A percentile compares a stretch with the other conserved stretches of the same genome.
Evolutionary conservation across 495 filamentous ascomycete species (phyloP).

Genomic region (Lichina pygmaea): DNA sequence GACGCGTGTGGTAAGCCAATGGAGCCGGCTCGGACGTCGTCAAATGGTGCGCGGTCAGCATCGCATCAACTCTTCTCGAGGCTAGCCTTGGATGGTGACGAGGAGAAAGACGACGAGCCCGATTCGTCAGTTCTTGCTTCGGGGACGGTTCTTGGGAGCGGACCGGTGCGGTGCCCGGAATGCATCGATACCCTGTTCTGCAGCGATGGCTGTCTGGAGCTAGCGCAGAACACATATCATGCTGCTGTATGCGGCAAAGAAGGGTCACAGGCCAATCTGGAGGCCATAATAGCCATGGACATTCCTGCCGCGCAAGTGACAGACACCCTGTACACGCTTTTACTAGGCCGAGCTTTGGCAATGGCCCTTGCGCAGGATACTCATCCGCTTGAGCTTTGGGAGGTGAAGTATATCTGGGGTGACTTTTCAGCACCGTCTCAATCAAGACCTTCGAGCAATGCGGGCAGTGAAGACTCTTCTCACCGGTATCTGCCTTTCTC

Average conservation of each 20-base stretch:
- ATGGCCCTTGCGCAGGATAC: conserved; percentile 59
- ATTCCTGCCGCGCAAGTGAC: conserved; percentile 42
- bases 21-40: too few species aligned
- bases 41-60: too few species aligned
- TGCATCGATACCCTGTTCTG: conserved; percentile 79
- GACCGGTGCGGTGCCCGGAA: conserved; percentile 25
- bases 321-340: conserved; percentile 52
- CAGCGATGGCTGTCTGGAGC: conserved; percentile 38
- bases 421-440: conserved; percentile 23
- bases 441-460: background rate
- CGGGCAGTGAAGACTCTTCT: background rate
- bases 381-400: conserved; percentile 59
- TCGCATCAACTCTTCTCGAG: too few species aligned
- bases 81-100: too few species aligned
- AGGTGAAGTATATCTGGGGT: conserved; percentile 91
- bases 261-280: conserved; percentile 14
- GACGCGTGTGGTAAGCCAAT: conserved; percentile 51
- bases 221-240: conserved; percentile 56
- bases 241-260: conserved; percentile 65
- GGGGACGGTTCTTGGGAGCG: conserved; percentile 8
- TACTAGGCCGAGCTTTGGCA: conserved; percentile 54
- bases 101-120: too few species aligned
- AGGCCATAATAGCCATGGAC: conserved; percentile 48
- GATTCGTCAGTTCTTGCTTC: conserved; percentile 23
- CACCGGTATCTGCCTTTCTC: conserved; percentile 48